phyloP scores from a whole-genome alignment of 345 rosid species.

The Acer campestre region DNA sequence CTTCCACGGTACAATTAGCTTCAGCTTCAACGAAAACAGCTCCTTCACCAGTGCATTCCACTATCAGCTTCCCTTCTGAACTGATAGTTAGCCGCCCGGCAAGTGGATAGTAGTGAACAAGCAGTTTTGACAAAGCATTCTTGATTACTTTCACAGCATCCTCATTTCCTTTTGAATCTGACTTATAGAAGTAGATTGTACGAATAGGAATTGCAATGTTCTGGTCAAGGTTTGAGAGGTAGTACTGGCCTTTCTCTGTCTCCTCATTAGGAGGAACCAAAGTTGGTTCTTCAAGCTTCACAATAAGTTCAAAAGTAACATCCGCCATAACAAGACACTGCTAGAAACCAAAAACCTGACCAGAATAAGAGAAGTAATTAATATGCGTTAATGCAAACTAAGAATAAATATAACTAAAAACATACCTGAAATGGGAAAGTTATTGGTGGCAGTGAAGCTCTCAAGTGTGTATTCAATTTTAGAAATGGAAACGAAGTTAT shows the following conservation, averaged over 20 bases:
- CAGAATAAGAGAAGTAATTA: not conserved
- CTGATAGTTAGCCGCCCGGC: slow-evolving; percentile 77
- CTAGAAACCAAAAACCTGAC: slow-evolving; percentile 25
- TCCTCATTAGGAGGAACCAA: slow-evolving; percentile 65
- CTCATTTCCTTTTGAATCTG: slow-evolving; percentile 60
- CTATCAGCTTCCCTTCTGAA: slow-evolving; percentile 72
- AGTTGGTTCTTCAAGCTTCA: slow-evolving; percentile 50
- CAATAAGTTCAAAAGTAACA: slow-evolving; percentile 38
- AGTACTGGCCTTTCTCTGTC: slow-evolving; percentile 65
- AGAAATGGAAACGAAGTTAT: slow-evolving; percentile 22
- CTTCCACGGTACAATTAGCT: slow-evolving; percentile 54
- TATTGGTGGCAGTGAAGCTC: not conserved
- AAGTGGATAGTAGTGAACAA: slow-evolving; percentile 71
- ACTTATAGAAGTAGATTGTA: slow-evolving; percentile 79
- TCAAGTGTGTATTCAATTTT: not conserved
- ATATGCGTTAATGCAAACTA: not conserved
- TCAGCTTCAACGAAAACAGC: slow-evolving; percentile 88
- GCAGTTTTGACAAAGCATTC: slow-evolving; percentile 64
- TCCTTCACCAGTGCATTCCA: slow-evolving; percentile 81
- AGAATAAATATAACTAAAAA: not conserved
- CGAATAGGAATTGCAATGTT: slow-evolving; percentile 80
- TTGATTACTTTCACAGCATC: slow-evolving; percentile 63
- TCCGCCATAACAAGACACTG: slow-evolving; percentile 40
- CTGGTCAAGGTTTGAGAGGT: slow-evolving; percentile 85
- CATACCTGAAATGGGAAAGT: slow-evolving; percentile 11